A percentile compares a stretch with the other conserved stretches of the same genome.
Evolutionary conservation across 2,329 filamentous ascomycete genomes (phyloP).

Genomic region (Cladosporium halotolerans): DNA sequence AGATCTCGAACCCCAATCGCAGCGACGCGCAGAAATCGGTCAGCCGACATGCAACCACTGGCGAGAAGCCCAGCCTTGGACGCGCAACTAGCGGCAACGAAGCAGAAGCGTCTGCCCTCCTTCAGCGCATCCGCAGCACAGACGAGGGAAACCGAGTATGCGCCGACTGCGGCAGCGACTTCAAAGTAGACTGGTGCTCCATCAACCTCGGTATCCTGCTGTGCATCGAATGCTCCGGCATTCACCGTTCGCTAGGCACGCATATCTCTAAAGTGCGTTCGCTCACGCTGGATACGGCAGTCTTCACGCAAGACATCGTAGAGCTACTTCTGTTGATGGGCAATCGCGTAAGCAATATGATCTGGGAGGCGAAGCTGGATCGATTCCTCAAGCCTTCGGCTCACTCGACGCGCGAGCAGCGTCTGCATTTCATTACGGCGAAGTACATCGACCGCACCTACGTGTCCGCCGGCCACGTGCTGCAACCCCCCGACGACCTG

Average conservation of each 20-base stretch:
- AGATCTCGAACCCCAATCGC: conserved; percentile 38
- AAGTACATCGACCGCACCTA: conserved; percentile 86
- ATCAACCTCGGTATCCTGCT: conserved; percentile 95
- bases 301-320: conserved; percentile 94
- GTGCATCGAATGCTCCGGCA: conserved; percentile 96
- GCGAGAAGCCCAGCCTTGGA: conserved; percentile 70
- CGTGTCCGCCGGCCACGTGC: conserved; percentile 64
- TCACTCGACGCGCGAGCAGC: conserved; percentile 78
- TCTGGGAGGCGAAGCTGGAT: conserved; percentile 88
- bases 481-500: conserved; percentile 77
- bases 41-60: conserved; percentile 81
- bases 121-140: conserved; percentile 79
- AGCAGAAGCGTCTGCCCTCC: conserved; percentile 68
- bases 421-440: conserved; percentile 87
- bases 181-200: conserved; percentile 97
- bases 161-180: conserved; percentile 84
- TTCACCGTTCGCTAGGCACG: conserved; percentile 90
- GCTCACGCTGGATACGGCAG: conserved; percentile 88
- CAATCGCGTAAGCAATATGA: conserved; percentile 90
- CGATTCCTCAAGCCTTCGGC: conserved; percentile 64
- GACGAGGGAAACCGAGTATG: conserved; percentile 92
- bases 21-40: conserved; percentile 50
- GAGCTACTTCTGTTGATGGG: conserved; percentile 87
- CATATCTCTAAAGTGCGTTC: conserved; percentile 97
- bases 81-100: conserved; percentile 64